Evolutionary conservation across 305 asterid species (phyloP).

Genomic region (Solanum aculeatissimum): DNA sequence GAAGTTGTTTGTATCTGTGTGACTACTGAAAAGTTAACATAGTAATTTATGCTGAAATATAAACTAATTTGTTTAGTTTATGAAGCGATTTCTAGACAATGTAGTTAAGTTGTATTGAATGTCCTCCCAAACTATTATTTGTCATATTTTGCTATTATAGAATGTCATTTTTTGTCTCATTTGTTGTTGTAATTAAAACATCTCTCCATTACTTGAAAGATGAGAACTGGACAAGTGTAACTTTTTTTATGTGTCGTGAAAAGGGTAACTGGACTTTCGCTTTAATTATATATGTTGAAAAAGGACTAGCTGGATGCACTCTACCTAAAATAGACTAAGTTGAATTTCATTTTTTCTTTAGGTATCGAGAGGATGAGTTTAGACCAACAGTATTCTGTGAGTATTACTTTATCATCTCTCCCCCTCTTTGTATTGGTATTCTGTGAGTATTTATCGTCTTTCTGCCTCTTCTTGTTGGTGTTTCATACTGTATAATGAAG

Average conservation of each 20-base stretch:
- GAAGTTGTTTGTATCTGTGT: background rate
- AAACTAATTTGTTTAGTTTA: background rate
- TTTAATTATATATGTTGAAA: background rate
- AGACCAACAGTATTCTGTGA: conserved; percentile 80
- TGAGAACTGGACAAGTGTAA: background rate
- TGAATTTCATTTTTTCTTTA: background rate
- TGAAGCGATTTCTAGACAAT: background rate
- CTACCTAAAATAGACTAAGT: background rate
- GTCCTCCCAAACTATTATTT: background rate
- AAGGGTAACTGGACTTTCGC: background rate
- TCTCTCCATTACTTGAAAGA: background rate
- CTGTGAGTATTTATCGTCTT: conserved; percentile 32
- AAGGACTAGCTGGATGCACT: background rate
- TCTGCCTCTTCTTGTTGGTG: background rate
- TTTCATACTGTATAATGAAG: background rate
- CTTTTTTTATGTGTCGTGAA: background rate
- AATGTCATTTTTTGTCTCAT: background rate
- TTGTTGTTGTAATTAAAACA: background rate
- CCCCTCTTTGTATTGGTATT: conserved; percentile 20
- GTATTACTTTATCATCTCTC: conserved; percentile 7
- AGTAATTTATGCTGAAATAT: background rate
- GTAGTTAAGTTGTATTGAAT: background rate
- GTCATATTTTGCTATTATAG: too few relatives aligned
- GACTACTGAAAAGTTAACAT: background rate
- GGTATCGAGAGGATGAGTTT: too few relatives aligned